These are phyloP conservation scores for Nothophytophthora sp. DNA, from an alignment of 352 stramenopile genomes.

Conservation along the genomic window DNA sequence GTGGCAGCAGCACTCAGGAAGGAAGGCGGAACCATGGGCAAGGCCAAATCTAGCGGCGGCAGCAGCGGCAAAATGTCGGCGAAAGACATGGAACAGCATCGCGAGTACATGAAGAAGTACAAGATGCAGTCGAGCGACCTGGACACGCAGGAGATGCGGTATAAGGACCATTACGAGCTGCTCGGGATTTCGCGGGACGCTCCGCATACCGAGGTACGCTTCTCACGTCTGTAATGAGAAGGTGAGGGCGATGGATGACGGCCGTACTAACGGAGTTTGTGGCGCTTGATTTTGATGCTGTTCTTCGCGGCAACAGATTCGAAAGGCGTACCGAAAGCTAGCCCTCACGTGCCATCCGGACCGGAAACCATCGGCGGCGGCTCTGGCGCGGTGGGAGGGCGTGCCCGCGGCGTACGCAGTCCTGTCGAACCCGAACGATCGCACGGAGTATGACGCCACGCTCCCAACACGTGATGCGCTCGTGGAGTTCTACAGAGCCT, in stretches of 20 bases:
- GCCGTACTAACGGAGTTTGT: slow-evolving; percentile 3
- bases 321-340: slow-evolving; percentile 88
- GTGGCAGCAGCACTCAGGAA: background rate
- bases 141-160: slow-evolving; percentile 50
- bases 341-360: slow-evolving; percentile 89
- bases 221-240: too few species aligned
- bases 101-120: slow-evolving; percentile 91
- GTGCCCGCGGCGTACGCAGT: slow-evolving; percentile 75
- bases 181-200: slow-evolving; percentile 56
- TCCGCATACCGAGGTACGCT: slow-evolving; percentile 66
- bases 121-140: slow-evolving; percentile 79
- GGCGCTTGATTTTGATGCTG: background rate
- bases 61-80: slow-evolving; percentile 40
- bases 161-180: slow-evolving; percentile 84
- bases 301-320: slow-evolving; percentile 82
- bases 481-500: slow-evolving; percentile 81
- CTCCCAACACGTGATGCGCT: slow-evolving; percentile 75
- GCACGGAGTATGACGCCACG: slow-evolving; percentile 77
- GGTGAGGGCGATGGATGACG: too few species aligned
- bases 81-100: slow-evolving; percentile 83
- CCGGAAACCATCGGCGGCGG: slow-evolving; percentile 87
- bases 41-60: slow-evolving; percentile 16
- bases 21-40: slow-evolving; percentile 4
- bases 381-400: slow-evolving; percentile 74
- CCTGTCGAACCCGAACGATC: slow-evolving; percentile 79